A percentile compares a stretch with the other conserved stretches of the same genome.
Conservation (phyloP, 306 rosid species). For the Acacia acuminata region DNA sequence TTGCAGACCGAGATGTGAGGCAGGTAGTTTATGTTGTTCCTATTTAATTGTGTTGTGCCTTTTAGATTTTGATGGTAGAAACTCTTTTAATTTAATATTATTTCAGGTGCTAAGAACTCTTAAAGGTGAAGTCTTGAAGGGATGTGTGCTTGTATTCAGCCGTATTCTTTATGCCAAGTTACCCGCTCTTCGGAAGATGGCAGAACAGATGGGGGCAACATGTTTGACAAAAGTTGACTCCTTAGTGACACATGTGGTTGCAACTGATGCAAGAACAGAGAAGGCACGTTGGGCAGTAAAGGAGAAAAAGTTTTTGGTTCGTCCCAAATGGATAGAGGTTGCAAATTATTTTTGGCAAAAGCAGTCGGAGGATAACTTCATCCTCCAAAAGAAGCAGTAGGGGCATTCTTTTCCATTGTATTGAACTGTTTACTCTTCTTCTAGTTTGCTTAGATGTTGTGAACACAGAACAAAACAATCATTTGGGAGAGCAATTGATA, state of each 20-base stretch:
- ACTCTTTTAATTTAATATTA: background rate
- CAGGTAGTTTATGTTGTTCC: constrained; percentile 51
- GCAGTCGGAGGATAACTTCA: constrained; percentile 70
- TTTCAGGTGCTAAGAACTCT: constrained; percentile 58
- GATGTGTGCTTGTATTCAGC: constrained; percentile 69
- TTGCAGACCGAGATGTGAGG: constrained; percentile 75
- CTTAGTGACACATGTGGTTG: constrained; percentile 78
- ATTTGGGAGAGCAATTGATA: too few relatives aligned
- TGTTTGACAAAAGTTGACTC: constrained; percentile 62
- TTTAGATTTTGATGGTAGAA: background rate
- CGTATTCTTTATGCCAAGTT: constrained; percentile 45
- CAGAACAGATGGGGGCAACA: constrained; percentile 82
- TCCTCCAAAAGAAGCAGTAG: constrained; percentile 36
- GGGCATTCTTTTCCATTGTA: background rate
- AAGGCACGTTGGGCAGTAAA: constrained; percentile 80
- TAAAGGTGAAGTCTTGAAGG: constrained; percentile 54
- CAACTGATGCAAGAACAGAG: constrained; percentile 76
- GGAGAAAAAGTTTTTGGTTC: constrained; percentile 74
- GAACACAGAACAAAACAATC: too few relatives aligned
- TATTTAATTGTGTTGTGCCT: constrained; percentile 7
- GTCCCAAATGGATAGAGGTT: constrained; percentile 83
- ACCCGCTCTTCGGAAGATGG: constrained; percentile 72
- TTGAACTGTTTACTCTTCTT: too few relatives aligned
- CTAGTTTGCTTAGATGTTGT: too few relatives aligned
- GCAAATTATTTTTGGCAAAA: constrained; percentile 78